Evolutionary conservation across 495 filamentous ascomycete genomes (phyloP).

Genomic region (Aspergillus bridgeri): DNA sequence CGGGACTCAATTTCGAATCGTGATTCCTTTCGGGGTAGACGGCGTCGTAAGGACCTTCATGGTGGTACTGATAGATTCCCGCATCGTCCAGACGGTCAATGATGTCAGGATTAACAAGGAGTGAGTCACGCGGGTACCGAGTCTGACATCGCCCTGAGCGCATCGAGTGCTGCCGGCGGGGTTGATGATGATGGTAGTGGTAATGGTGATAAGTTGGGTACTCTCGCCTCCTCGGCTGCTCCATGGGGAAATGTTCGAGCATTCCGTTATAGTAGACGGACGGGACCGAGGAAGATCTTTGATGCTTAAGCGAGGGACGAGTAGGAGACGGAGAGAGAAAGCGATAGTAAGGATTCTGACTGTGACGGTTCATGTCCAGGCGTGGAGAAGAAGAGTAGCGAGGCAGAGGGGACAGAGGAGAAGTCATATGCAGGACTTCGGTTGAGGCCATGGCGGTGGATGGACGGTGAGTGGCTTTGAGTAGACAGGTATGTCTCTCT

Average conservation of each 20-base stretch:
- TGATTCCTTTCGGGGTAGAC: conserved; percentile 68
- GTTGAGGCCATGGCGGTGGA: conserved; percentile 6
- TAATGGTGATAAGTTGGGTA: conserved; percentile 15
- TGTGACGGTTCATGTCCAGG: conserved; percentile 28
- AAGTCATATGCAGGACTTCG: conserved; percentile 4
- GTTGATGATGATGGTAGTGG: conserved; percentile 17
- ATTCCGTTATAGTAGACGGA: conserved; percentile 27
- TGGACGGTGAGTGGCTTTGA: conserved; percentile 3
- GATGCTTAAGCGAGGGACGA: conserved; percentile 17
- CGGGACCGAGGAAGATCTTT: conserved; percentile 31
- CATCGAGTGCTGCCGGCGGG: conserved; percentile 13
- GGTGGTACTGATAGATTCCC: conserved; percentile 67
- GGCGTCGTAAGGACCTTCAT: conserved; percentile 90
- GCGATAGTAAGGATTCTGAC: conserved; percentile 38
- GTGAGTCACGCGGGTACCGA: conserved; percentile 54
- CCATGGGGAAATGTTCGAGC: conserved; percentile 32
- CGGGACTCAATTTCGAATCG: conserved; percentile 58
- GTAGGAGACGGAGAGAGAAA: conserved; percentile 33
- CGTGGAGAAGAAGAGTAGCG: conserved; percentile 2
- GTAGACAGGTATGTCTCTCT: not conserved
- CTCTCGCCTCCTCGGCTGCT: conserved; percentile 26
- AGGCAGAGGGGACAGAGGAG: conserved; percentile 9
- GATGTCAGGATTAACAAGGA: conserved; percentile 66
- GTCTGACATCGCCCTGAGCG: conserved; percentile 10
- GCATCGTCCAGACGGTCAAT: conserved; percentile 77